Percentiles rank a stretch among this genome's conserved stretches.
Evolutionary conservation across 2,329 filamentous ascomycete genomes (phyloP).

Genomic region (Botryotinia convoluta): DNA sequence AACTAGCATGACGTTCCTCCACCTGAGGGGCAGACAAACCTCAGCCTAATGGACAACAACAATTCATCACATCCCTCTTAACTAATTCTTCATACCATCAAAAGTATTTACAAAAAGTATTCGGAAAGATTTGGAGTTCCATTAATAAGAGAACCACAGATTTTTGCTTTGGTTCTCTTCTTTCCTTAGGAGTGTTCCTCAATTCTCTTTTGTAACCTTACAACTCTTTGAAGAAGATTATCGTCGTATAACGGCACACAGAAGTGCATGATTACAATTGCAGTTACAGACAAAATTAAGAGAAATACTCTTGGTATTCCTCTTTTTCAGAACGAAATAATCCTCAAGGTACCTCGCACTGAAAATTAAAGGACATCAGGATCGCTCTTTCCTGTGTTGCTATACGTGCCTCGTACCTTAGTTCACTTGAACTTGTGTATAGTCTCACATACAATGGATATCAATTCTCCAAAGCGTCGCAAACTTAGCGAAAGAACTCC

Average conservation of each 20-base stretch:
- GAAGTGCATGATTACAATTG: conserved; percentile 1
- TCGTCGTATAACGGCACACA: background rate
- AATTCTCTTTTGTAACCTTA: background rate
- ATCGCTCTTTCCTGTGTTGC: background rate
- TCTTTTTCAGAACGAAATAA: background rate
- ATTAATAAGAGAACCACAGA: background rate
- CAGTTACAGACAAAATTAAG: background rate
- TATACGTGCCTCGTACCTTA: background rate
- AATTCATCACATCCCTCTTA: background rate
- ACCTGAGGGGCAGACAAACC: background rate
- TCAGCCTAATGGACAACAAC: background rate
- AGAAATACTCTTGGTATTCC: background rate
- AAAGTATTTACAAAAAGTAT: background rate
- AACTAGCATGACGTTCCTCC: background rate
- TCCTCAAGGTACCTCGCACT: background rate
- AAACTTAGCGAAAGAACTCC: conserved; percentile 25
- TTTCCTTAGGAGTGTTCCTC: background rate
- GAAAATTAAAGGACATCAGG: background rate
- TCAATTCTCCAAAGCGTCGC: conserved; percentile 30
- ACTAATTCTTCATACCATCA: background rate
- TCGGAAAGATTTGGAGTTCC: background rate
- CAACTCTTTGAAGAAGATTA: conserved; percentile 3
- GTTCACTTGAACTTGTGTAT: background rate
- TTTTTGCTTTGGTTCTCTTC: background rate
- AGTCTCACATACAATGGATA: conserved; percentile 9